phyloP scores from a whole-genome alignment of 2,329 filamentous ascomycete genomes.

The Thyridium curvatum region DNA sequence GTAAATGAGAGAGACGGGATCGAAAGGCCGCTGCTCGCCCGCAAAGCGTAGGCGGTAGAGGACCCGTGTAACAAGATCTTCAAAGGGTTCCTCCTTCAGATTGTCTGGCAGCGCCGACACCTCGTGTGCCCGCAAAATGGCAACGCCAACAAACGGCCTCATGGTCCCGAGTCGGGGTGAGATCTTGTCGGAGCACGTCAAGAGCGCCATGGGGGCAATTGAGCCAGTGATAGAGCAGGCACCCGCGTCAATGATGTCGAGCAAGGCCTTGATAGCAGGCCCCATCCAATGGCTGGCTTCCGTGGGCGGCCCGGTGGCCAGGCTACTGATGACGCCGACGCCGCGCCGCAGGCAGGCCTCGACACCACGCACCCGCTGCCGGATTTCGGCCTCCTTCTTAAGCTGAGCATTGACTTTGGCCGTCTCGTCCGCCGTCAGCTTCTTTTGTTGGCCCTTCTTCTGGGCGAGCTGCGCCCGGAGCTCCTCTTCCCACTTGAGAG shows the following conservation, averaged over 20 bases:
- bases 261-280: slow-evolving; percentile 65
- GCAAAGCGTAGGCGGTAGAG: slow-evolving; percentile 86
- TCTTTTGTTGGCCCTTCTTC: slow-evolving; percentile 88
- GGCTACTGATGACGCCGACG: slow-evolving; percentile 75
- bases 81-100: slow-evolving; percentile 73
- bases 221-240: slow-evolving; percentile 78
- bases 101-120: slow-evolving; percentile 66
- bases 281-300: slow-evolving; percentile 87
- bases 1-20: slow-evolving; percentile 81
- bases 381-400: slow-evolving; percentile 76
- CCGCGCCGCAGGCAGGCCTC: slow-evolving; percentile 72
- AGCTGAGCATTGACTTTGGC: slow-evolving; percentile 88
- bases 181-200: slow-evolving; percentile 71
- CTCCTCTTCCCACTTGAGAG: slow-evolving; percentile 95
- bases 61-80: slow-evolving; percentile 78
- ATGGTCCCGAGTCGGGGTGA: slow-evolving; percentile 69
- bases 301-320: slow-evolving; percentile 83
- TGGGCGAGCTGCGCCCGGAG: slow-evolving; percentile 79
- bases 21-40: slow-evolving; percentile 90
- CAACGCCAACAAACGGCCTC: slow-evolving; percentile 79
- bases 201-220: slow-evolving; percentile 68
- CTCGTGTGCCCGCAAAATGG: slow-evolving; percentile 73
- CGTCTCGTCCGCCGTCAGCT: slow-evolving; percentile 82
- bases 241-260: slow-evolving; percentile 71
- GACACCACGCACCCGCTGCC: slow-evolving; percentile 61